Conservation (phyloP, 257 asterid species). For the Echium plantagineum region DNA sequence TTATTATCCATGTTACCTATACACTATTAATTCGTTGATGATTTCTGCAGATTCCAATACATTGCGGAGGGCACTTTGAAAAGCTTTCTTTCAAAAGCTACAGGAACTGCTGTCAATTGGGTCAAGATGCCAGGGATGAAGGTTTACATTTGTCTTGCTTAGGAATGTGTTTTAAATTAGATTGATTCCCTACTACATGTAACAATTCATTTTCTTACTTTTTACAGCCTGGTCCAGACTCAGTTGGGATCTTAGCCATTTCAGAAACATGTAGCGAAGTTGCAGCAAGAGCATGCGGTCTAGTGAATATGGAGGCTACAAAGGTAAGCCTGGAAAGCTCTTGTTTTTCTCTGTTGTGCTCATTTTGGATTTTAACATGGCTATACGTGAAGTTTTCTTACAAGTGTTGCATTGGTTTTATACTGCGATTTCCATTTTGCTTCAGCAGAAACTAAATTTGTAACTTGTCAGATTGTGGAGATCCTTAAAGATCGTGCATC, state of each 20-base stretch:
- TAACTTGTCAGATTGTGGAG: conserved; percentile 58
- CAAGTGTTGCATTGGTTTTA: no score
- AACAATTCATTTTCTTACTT: neutral
- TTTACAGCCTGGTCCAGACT: conserved; percentile 99
- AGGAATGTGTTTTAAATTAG: neutral
- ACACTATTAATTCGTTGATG: neutral
- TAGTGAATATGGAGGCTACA: conserved; percentile 95
- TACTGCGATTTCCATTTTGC: neutral
- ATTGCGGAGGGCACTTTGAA: conserved; percentile 99
- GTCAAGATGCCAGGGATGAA: conserved; percentile 99
- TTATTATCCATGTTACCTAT: neutral
- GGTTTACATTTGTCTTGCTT: conserved; percentile 24
- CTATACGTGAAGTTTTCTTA: neutral
- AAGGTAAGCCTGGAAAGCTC: conserved; percentile 70
- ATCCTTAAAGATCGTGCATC: conserved; percentile 92
- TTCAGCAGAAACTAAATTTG: neutral
- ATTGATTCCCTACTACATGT: neutral
- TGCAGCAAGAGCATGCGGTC: conserved; percentile 99
- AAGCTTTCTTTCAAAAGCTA: conserved; percentile 99
- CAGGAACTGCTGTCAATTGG: conserved; percentile 99
- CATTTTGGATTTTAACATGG: no score
- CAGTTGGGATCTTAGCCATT: conserved; percentile 93
- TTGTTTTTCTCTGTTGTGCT: neutral
- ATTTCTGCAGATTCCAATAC: conserved; percentile 59
- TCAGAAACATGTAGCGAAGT: conserved; percentile 95